These are phyloP conservation scores for Trichoderma gamsii DNA, from an alignment of 495 filamentous ascomycete genomes.

Conservation along the genomic window DNA sequence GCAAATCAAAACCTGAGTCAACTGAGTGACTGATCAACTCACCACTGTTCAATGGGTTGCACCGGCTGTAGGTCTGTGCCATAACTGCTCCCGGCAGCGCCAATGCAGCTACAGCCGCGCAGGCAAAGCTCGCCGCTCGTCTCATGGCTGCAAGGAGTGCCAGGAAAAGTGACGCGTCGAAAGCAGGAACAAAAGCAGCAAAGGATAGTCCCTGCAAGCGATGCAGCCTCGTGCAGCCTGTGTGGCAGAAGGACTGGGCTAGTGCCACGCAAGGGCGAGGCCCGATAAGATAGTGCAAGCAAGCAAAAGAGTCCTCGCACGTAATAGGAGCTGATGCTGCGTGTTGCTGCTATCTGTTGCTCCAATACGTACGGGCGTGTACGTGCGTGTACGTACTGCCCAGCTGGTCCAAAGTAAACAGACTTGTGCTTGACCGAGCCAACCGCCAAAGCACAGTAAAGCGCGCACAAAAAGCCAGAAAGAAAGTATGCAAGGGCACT, in stretches of 20 bases:
- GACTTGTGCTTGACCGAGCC: too few relatives aligned
- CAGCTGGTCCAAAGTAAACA: too few relatives aligned
- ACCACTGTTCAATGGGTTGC: constrained; percentile 29
- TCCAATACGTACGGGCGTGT: too few relatives aligned
- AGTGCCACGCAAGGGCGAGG: background rate
- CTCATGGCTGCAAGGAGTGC: constrained; percentile 11
- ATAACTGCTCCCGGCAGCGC: background rate
- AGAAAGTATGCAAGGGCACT: too few relatives aligned
- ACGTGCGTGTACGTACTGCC: too few relatives aligned
- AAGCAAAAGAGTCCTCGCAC: too few relatives aligned
- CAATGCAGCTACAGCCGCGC: constrained; percentile 7
- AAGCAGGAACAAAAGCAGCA: background rate
- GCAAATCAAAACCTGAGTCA: background rate
- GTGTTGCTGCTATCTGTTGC: too few relatives aligned
- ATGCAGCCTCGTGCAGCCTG: constrained; percentile 5
- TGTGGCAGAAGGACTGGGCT: background rate
- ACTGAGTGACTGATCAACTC: constrained; percentile 18
- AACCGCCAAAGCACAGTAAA: too few relatives aligned
- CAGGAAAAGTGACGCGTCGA: background rate
- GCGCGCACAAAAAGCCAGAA: too few relatives aligned
- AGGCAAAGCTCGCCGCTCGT: constrained; percentile 8
- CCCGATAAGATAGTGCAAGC: background rate
- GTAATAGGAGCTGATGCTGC: too few relatives aligned
- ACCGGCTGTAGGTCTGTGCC: constrained; percentile 31
- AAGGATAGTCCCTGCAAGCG: background rate